Base-by-base conservation (phyloP, 306 rosid genomes). In the Ormosia semicastrata region DNA sequence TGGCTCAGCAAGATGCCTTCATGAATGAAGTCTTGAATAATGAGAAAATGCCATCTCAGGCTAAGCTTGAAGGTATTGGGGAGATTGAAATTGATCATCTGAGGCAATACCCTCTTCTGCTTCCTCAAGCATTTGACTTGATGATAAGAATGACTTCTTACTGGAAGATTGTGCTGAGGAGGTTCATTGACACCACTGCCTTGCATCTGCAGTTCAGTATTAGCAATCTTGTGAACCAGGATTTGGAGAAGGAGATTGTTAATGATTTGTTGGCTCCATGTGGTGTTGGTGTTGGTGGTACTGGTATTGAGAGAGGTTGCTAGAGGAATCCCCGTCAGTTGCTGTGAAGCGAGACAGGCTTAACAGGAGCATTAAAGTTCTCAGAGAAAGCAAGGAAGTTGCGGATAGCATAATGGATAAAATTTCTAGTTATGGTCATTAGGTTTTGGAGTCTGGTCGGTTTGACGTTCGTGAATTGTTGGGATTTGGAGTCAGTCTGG, bases 271-370 rank as follows among this genome's bases (percentile, higher is more conserved):
- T 80, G 71, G 64, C 82, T 4, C 74, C 82, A 4, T 3, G 3
- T 6, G 81, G 87, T 0, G 81, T 82, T 7, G 86, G 90, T 3
- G 47, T 87, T 7, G 89, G 24, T 24, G 24, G 24, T 24, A 24
- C 24, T 24, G 24, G 24, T 24, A 24, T 24, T 24, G 24, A 24
- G 24, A 24, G 24, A 87, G 50, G 58, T 13, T 89, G 37, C 52
- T 91, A 4, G 90, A 89, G 73, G 94, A 91, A 53, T 39, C 88
- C 12, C 91, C 94, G 0, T 69, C 83, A 0, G 56, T 87, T 11
- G 18, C 86, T 4, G 39, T n/a, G 3, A 89, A 87, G 66, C 69
- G 89, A 0, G 81, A 78, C 1, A 89, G 57, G 70, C 83, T 91
- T 6, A 74, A 8, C 4, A 71, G 49, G 44, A 88, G 90, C 18